phyloP scores from a whole-genome alignment of 192 early-diverging fungal genomes.

The Chytriomyces sp. region DNA sequence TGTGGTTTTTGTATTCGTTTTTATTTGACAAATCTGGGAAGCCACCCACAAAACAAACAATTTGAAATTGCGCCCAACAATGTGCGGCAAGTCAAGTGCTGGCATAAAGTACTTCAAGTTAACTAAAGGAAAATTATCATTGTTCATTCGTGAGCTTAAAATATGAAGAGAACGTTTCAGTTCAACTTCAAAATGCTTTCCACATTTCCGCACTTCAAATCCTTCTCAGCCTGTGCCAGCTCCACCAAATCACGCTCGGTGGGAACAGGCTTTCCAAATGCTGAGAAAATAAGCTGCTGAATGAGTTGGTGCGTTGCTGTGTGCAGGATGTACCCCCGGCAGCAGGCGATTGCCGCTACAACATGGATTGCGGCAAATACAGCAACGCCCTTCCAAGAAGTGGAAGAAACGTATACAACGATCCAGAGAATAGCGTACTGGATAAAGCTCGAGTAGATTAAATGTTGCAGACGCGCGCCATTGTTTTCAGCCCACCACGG shows the following conservation, averaged over 20 bases:
- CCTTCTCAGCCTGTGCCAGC: conserved; percentile 9
- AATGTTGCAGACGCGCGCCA: neutral
- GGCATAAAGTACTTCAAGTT: too few species aligned
- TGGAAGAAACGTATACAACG: neutral
- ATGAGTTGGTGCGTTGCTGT: neutral
- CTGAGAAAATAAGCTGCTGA: conserved; percentile 4
- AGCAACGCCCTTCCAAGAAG: neutral
- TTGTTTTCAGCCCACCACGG: conserved; percentile 31
- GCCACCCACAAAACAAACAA: neutral
- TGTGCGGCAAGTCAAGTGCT: too few species aligned
- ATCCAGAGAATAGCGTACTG: conserved; percentile 8
- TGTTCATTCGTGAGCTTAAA: too few species aligned
- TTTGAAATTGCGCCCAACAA: neutral
- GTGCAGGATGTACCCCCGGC: neutral
- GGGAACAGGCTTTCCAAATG: conserved; percentile 4
- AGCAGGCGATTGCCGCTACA: neutral
- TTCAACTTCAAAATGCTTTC: too few species aligned
- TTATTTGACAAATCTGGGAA: neutral
- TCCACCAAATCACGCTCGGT: conserved; percentile 22
- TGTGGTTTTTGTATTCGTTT: neutral
- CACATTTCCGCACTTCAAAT: neutral
- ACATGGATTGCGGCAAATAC: neutral
- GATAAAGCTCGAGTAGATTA: neutral
- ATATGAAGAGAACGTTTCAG: too few species aligned
- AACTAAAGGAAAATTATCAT: too few species aligned